Percentiles rank a stretch among this genome's conserved stretches.
Conservation (phyloP, 2,329 filamentous ascomycete genomes). For the Neonectria hederae region DNA sequence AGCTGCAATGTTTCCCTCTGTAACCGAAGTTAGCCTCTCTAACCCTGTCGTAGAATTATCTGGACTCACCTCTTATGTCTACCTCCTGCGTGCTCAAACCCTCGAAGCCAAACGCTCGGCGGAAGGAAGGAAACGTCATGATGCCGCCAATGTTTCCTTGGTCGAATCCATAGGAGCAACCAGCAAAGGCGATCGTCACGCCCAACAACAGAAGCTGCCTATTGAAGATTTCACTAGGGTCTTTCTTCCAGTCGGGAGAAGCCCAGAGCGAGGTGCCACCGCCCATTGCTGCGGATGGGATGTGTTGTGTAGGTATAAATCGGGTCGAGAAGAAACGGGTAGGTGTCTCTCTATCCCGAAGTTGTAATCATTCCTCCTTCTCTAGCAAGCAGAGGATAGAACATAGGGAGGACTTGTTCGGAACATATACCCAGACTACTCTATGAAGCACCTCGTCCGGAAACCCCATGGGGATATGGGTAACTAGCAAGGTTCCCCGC, state of each 20-base stretch:
- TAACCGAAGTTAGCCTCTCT: neutral
- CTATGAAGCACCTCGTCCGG: neutral
- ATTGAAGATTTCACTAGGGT: slow-evolving; percentile 22
- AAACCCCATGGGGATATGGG: neutral
- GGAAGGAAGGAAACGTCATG: slow-evolving; percentile 19
- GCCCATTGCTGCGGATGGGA: slow-evolving; percentile 9
- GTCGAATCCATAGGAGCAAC: slow-evolving; percentile 18
- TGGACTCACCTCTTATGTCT: slow-evolving; percentile 8
- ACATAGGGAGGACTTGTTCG: neutral
- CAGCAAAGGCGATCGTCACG: slow-evolving; percentile 11
- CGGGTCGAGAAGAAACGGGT: neutral
- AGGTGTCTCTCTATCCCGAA: neutral
- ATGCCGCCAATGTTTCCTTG: slow-evolving; percentile 20
- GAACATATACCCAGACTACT: neutral
- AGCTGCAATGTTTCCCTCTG: slow-evolving; percentile 22
- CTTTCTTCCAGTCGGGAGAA: slow-evolving; percentile 22
- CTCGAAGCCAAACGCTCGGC: slow-evolving; percentile 16
- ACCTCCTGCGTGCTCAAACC: neutral
- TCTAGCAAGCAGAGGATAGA: neutral
- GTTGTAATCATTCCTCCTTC: neutral
- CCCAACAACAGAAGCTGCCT: slow-evolving; percentile 1
- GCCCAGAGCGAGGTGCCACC: slow-evolving; percentile 22
- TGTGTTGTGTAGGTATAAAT: neutral
- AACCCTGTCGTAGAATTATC: neutral
- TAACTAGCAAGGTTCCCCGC: slow-evolving; percentile 2